Percentiles rank a stretch among this genome's conserved stretches.
Evolutionary conservation across 768 basidiomycete genomes (phyloP).

Genomic region (Hypholoma fasciculare): DNA sequence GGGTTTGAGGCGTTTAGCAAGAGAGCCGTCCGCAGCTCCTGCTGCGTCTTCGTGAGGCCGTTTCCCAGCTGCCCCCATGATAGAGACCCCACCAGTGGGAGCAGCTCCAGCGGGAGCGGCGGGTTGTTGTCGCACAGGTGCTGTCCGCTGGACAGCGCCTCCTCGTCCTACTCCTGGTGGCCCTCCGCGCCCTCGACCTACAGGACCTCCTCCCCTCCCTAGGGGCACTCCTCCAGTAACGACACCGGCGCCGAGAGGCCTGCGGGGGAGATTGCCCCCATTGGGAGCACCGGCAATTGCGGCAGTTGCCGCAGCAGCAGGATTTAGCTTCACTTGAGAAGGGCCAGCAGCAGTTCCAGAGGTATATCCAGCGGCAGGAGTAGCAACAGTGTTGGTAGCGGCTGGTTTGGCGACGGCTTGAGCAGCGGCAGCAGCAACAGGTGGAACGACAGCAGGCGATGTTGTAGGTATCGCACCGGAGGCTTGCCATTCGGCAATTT

Average conservation of each 20-base stretch:
- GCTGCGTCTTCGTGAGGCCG: constrained; percentile 60
- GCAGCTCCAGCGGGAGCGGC: constrained; percentile 27
- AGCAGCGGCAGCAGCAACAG: constrained; percentile 26
- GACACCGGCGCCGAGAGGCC: constrained; percentile 27
- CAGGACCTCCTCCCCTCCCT: constrained; percentile 14
- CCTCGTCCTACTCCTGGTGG: constrained; percentile 32
- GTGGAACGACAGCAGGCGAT: constrained; percentile 24
- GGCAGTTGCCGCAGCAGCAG: constrained; percentile 9
- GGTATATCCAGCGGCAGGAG: constrained; percentile 18
- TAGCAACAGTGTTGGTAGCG: constrained; percentile 20
- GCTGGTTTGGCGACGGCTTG: constrained; percentile 10
- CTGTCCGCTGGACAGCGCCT: constrained; percentile 24
- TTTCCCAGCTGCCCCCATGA: constrained; percentile 66
- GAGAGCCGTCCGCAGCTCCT: constrained; percentile 48
- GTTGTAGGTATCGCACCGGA: constrained; percentile 45
- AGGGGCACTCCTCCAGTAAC: constrained; percentile 18
- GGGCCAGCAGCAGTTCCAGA: constrained; percentile 12
- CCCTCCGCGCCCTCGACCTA: constrained; percentile 32
- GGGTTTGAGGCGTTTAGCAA: constrained; percentile 69
- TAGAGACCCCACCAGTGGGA: constrained; percentile 46
- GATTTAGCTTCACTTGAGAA: constrained; percentile 14
- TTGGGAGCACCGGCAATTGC: constrained; percentile 14
- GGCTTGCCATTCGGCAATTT: constrained; percentile 57
- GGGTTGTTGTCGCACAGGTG: constrained; percentile 24
- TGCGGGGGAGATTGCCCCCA: constrained; percentile 25